Evolutionary conservation across 2,329 filamentous ascomycete genomes (phyloP).

Genomic region (Rutstroemia sp.): DNA sequence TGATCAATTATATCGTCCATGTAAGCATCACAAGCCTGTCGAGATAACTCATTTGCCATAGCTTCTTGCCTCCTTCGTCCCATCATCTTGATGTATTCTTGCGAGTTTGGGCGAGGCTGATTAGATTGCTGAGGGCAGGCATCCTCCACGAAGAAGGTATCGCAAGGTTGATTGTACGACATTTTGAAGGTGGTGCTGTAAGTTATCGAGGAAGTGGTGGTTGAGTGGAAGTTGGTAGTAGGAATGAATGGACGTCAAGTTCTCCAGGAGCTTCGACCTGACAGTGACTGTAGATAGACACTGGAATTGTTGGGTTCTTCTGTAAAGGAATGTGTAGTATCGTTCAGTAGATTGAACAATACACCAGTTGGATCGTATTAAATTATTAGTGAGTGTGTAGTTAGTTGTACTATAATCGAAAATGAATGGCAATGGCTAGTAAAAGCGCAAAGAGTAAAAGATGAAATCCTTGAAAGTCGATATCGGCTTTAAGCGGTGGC

Average conservation of each 20-base stretch:
- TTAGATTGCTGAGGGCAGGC: conserved; percentile 20
- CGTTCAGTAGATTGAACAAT: conserved; percentile 18
- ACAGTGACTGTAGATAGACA: conserved; percentile 22
- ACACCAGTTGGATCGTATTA: conserved; percentile 19
- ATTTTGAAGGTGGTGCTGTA: conserved; percentile 22
- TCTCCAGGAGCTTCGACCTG: conserved; percentile 32
- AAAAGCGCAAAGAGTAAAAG: conserved; percentile 14
- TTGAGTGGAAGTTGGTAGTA: conserved; percentile 4
- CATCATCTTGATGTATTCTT: conserved; percentile 70
- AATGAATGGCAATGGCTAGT: conserved; percentile 27
- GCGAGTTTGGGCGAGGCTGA: conserved; percentile 35
- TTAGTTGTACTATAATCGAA: conserved; percentile 19
- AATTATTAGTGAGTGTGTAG: conserved; percentile 27
- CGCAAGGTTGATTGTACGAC: conserved; percentile 44
- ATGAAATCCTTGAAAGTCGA: conserved; percentile 11
- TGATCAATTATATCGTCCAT: conserved; percentile 90
- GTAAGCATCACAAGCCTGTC: conserved; percentile 80
- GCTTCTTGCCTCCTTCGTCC: conserved; percentile 79
- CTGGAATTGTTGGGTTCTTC: conserved; percentile 16
- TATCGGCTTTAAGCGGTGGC: conserved; percentile 11
- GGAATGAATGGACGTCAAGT: conserved; percentile 29
- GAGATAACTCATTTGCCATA: conserved; percentile 82
- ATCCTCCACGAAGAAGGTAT: conserved; percentile 61
- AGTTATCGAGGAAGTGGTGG: conserved; percentile 5
- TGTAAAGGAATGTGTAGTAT: conserved; percentile 18